Evolutionary conservation across 179 eudicot genomes (phyloP), one percentile per base, ranked within the genome.

Genomic region (Amaranthus tricolor): DNA sequence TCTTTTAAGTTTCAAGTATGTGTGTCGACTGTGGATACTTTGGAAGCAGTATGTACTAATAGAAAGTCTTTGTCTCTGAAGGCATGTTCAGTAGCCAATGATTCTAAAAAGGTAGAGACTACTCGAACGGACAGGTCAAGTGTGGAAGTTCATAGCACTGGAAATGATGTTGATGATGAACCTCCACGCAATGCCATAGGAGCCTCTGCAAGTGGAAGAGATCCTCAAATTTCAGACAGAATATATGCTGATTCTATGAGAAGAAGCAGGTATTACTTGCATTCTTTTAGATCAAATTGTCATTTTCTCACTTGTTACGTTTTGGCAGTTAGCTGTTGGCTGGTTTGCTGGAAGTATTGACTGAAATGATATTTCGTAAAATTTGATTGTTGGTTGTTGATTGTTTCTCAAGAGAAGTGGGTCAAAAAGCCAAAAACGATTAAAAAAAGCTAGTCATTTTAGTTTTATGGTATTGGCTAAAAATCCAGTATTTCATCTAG

Each of bases 261-360:
- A 54, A 78, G 84, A 75, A 76, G 79, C 82, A 85, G 93, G 91
- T 87, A 80, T 61, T 17, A 45, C 14, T 53, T 60, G 47, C 57
- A 9, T 67, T 54, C 68, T 2, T 31, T 24, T 24, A 24, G 31
- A 24, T 24, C 31, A 24, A 24, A 24, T 24, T 24, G 31, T 1
- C 31, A 0, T 20, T 40, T 15, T 45, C 15, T 9, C 31, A 24
- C 31, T 24, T 24, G 31, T 24, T 24, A 24, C 2, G 31, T 24
- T 24, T 24, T 24, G 31, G 31, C 31, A 24, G 31, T 24, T 24
- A 24, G 31, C 31, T 24, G 31, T 24, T 24, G 2, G 31, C 2
- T 24, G 31, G 31, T 24, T 24, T 24, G 31, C 31, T 24, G 31
- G 2, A 24, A 24, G 31, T 24, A 24, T 24, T 24, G 31, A 24